Evolutionary conservation across 2,329 filamentous ascomycete genomes (phyloP), one percentile per base, ranked within the genome.

Genomic region (Amphichorda felina): DNA sequence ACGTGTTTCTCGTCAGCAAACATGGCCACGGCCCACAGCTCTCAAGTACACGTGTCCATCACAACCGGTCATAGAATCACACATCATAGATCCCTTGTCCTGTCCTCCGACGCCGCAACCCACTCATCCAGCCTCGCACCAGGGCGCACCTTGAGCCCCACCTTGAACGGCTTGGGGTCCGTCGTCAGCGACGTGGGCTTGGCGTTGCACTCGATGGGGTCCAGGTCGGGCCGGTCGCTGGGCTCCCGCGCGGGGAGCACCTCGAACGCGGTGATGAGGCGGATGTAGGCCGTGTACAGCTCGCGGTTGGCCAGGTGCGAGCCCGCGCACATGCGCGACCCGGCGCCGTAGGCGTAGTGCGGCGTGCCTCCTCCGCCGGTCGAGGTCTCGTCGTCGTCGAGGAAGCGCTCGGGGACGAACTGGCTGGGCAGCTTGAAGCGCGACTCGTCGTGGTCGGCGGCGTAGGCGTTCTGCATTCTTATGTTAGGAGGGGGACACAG

Each of bases 361-460:
- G 69, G 70, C 2, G 73, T 76, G 7, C 74, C 74, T n/a, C n/a
- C n/a, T n/a, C n/a, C n/a, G n/a, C n/a, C n/a, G n/a, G n/a, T n/a
- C n/a, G n/a, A n/a, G 1, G 58, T 33, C 61, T 57, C 70, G 16
- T 57, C 61, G 35, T 75, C 64, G 35, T 65, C 54, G 9, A 87
- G 59, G 49, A 80, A 87, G 18, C 82, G 71, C 43, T 86, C 80
- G 0, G 81, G 78, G n/a, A 74, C 61, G 52, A 87, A 86, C 6
- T 61, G 56, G 19, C 66, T 42, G 0, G 82, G 72, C 19, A 72
- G 53, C 42, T 75, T 71, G 61, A 84, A 87, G 50, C 84, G 80
- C 0, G 58, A 54, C 5, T 68, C 64, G 49, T 87, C 82, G 53
- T 83, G 84, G 55, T 87, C 70, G 18, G 80, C 82, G 1, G 78